Percentiles rank a stretch among this genome's conserved stretches.
Evolutionary conservation across 768 basidiomycete species (phyloP).

Genomic region (Kwoniella dejecticola): DNA sequence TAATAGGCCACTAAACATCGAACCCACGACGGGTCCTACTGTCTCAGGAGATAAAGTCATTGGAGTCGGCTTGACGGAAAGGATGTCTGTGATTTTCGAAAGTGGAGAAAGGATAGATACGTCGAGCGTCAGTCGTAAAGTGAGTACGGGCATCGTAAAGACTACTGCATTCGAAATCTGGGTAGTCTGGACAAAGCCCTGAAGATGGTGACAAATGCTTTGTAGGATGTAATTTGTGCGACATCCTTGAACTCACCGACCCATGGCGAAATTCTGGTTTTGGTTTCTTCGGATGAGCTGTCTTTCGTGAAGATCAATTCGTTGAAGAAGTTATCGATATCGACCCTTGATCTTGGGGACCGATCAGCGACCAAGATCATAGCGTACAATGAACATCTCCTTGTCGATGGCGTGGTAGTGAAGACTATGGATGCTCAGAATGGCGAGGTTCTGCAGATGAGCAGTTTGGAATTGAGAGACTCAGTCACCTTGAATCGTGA

Average conservation of each 20-base stretch:
- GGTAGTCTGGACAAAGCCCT: no score
- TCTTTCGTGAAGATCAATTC: conserved; percentile 40
- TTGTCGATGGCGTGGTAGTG: conserved; percentile 29
- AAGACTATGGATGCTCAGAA: conserved; percentile 39
- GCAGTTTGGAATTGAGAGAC: conserved; percentile 47
- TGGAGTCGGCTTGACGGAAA: conserved; percentile 42
- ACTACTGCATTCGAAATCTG: no score
- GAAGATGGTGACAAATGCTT: no score
- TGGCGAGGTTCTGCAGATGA: conserved; percentile 41
- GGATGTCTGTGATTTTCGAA: conserved; percentile 49
- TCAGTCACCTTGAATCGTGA: conserved; percentile 33
- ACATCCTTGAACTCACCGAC: conserved; percentile 20
- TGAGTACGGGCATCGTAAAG: conserved; percentile 26
- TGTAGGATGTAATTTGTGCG: conserved; percentile 41
- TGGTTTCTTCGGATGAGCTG: conserved; percentile 31
- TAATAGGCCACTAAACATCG: conserved; percentile 37
- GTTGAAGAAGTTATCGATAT: conserved; percentile 51
- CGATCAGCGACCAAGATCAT: conserved; percentile 34
- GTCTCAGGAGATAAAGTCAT: conserved; percentile 33
- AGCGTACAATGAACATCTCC: conserved; percentile 13
- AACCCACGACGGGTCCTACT: conserved; percentile 7
- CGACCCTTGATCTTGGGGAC: conserved; percentile 45
- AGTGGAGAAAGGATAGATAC: conserved; percentile 44
- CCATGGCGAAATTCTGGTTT: conserved; percentile 37
- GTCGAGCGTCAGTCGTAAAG: conserved; percentile 46